Conservation (phyloP, 768 basidiomycete genomes). For the Mycena galericulata region DNA sequence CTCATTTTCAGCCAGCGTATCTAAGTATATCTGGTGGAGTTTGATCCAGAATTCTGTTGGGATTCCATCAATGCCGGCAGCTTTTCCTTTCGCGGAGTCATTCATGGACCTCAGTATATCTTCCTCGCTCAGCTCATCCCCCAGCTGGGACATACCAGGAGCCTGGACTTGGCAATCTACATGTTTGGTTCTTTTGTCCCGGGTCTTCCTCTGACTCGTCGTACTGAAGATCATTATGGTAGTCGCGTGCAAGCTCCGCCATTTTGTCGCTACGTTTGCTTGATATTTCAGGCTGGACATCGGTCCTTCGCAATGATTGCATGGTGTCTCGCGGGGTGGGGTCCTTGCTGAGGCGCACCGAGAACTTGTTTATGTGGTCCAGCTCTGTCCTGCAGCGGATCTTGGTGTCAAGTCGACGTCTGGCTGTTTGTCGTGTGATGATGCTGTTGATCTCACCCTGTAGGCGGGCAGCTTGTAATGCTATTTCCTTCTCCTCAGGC, state of each 20-base stretch:
- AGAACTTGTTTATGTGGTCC: too few relatives aligned
- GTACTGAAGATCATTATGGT: constrained; percentile 5
- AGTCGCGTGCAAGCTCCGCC: constrained; percentile 10
- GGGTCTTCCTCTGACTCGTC: not conserved
- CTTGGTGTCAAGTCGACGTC: not conserved
- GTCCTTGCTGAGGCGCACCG: not conserved
- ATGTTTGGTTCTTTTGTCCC: not conserved
- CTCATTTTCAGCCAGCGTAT: too few relatives aligned
- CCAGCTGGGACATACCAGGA: not conserved
- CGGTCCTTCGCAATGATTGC: not conserved
- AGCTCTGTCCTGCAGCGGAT: not conserved
- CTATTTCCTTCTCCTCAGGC: too few relatives aligned
- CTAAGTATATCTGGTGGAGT: too few relatives aligned
- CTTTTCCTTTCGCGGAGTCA: not conserved
- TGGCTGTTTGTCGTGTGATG: not conserved
- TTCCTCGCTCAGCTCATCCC: not conserved
- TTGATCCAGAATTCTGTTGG: constrained; percentile 19
- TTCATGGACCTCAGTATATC: not conserved
- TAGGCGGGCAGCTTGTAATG: not conserved
- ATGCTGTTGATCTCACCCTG: constrained; percentile 4
- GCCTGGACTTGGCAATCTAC: not conserved
- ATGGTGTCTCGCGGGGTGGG: not conserved
- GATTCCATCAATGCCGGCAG: constrained; percentile 1
- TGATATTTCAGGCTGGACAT: not conserved
- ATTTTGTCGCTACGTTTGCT: constrained; percentile 1